Evolutionary conservation across 192 early-diverging fungal genomes (phyloP), one percentile per base, ranked within the genome.

Genomic region (Jimgerdemannia flammicorona): DNA sequence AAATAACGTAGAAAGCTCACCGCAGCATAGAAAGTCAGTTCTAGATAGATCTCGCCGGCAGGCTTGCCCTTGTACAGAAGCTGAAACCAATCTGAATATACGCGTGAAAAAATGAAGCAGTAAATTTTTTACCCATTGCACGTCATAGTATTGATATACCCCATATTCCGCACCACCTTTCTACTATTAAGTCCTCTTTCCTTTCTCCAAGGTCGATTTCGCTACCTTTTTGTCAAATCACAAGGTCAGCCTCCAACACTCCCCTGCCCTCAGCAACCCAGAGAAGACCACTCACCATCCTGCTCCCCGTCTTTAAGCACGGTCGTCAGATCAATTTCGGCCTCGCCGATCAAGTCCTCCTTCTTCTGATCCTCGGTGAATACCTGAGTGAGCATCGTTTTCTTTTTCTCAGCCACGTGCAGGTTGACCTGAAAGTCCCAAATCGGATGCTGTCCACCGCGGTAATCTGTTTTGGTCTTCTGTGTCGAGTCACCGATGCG

Each of bases 351-450:
- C 69, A 89, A 78, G 18, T 85, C 84, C 43, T 82, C 81, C 69
- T 87, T 84, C 66, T 84, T 77, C 29, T 29, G 29, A 78, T 89
- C 88, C 43, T 89, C 88, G 75, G 86, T 84, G 70, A 81, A 79
- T n/a, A 85, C 72, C 8, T 83, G 83, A 9, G 85, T 81, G 44
- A 6, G 73, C 76, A 78, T 82, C 72, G 72, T 84, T 74, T 77
- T 83, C 40, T 85, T 85, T n/a, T 83, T 82, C 29, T 81, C 82
- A 7, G 79, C 79, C 59, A 87, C 78, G 4, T 69, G 49, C 3
- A 87, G 74, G 41, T 81, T 84, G 59, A 87, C 80, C 81, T 89
- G 86, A 54, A 87, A 86, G 71, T 89, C 86, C 87, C 87, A 89
- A 20, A 79, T 64, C 10, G 87, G 87, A 64, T 85, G 77, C 59